phyloP scores from a whole-genome alignment of 345 rosid genomes.

The Brassica cretica region DNA sequence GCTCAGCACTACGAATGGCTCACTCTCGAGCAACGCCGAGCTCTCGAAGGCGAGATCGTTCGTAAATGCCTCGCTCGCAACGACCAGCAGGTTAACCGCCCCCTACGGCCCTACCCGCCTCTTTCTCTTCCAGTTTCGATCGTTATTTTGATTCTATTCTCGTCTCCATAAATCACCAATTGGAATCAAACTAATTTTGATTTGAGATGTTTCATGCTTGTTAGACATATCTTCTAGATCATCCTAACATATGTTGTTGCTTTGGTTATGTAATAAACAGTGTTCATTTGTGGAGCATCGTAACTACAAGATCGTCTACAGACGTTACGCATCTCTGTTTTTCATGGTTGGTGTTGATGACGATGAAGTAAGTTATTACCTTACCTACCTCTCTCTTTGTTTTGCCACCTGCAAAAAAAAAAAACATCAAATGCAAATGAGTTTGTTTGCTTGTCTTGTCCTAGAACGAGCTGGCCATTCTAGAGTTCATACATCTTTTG shows the following conservation, averaged over 20 bases:
- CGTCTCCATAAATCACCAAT: not conserved
- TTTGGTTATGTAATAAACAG: conserved; percentile 40
- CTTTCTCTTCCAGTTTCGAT: conserved; percentile 1
- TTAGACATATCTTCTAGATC: not conserved
- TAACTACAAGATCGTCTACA: conserved; percentile 89
- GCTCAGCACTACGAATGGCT: conserved; percentile 99
- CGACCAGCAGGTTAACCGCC: conserved; percentile 73
- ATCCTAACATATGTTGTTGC: not conserved
- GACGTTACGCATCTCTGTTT: conserved; percentile 92
- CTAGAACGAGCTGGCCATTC: conserved; percentile 89
- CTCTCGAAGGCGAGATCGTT: conserved; percentile 97
- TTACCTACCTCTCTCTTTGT: not conserved
- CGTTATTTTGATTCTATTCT: not conserved
- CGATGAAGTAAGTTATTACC: conserved; percentile 62
- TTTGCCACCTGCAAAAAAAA: no score
- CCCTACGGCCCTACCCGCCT: not conserved
- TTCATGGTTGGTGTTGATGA: conserved; percentile 96
- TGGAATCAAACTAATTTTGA: no score
- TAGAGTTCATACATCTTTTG: conserved; percentile 92
- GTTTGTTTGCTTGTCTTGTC: not conserved
- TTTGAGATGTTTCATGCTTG: no score
- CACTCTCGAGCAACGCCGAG: conserved; percentile 96
- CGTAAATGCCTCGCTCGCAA: conserved; percentile 98
- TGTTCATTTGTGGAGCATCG: conserved; percentile 99
- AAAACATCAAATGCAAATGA: no score